Conservation (phyloP, 768 basidiomycete genomes). For the Leccinum pellstonianum region DNA sequence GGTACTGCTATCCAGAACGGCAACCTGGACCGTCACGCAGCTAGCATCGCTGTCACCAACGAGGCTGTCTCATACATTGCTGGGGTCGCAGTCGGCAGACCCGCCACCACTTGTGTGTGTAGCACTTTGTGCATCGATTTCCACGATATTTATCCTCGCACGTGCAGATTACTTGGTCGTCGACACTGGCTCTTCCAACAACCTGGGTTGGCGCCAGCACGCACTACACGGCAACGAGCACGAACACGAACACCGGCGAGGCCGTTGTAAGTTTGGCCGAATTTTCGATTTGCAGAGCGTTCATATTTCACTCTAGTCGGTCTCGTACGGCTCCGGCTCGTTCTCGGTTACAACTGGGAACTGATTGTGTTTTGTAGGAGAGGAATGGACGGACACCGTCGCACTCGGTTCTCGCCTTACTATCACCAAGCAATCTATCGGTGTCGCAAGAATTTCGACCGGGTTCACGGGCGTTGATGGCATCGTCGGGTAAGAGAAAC, state of each 20-base stretch:
- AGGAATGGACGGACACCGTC: slow-evolving; percentile 53
- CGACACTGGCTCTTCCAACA: slow-evolving; percentile 62
- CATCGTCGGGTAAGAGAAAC: slow-evolving; percentile 54
- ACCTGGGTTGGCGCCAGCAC: slow-evolving; percentile 63
- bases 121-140: background rate
- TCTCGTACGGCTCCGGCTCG: slow-evolving; percentile 59
- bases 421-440: slow-evolving; percentile 59
- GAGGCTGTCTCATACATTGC: slow-evolving; percentile 37
- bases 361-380: slow-evolving; percentile 30
- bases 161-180: slow-evolving; percentile 52
- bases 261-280: slow-evolving; percentile 42
- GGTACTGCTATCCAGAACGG: slow-evolving; percentile 34
- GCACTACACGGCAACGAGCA: slow-evolving; percentile 47
- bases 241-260: slow-evolving; percentile 47
- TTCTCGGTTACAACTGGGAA: slow-evolving; percentile 35
- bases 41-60: slow-evolving; percentile 42
- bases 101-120: slow-evolving; percentile 49
- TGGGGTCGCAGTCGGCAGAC: slow-evolving; percentile 51
- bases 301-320: slow-evolving; percentile 35
- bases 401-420: slow-evolving; percentile 48
- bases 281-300: background rate
- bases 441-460: slow-evolving; percentile 47
- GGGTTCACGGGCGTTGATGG: slow-evolving; percentile 57
- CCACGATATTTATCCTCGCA: background rate
- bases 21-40: slow-evolving; percentile 17